These are phyloP conservation scores for Acanthochlamys bracteata DNA, from an alignment of 106 monocot species.

Conservation along the genomic window DNA sequence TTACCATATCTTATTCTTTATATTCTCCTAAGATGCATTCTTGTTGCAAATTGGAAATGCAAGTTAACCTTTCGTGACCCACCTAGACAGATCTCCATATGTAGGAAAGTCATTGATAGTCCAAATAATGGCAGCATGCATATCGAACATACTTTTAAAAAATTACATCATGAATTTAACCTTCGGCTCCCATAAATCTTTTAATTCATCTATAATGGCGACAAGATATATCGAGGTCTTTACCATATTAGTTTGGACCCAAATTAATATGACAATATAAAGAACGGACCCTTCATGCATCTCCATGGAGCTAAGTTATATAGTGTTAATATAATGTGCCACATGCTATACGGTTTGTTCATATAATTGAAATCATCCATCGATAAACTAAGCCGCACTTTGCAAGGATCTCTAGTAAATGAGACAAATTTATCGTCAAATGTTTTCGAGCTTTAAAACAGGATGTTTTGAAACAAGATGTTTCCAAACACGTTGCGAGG, in stretches of 20 bases:
- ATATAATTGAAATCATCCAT: conserved; percentile 9
- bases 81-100: conserved; percentile 14
- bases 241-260: neutral
- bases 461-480: too few relatives aligned
- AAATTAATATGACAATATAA: too few relatives aligned
- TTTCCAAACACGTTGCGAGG: neutral
- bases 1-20: conserved; percentile 1
- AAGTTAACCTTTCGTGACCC: conserved; percentile 13
- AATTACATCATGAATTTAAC: conserved; percentile 7
- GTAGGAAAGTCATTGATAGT: conserved; percentile 15
- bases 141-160: conserved; percentile 5
- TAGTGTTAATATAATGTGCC: too few relatives aligned
- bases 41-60: conserved; percentile 7
- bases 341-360: neutral
- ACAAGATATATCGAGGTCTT: conserved; percentile 6
- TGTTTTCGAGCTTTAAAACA: too few relatives aligned
- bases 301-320: too few relatives aligned
- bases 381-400: conserved; percentile 5
- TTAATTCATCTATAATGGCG: conserved; percentile 6
- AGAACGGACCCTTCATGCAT: neutral
- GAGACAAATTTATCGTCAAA: neutral
- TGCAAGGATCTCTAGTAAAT: neutral
- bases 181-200: neutral
- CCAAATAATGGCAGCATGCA: conserved; percentile 7
- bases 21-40: neutral